These are phyloP conservation scores for Euphorbia celastroides DNA, from an alignment of 441 rosid species.

Conservation along the genomic window DNA sequence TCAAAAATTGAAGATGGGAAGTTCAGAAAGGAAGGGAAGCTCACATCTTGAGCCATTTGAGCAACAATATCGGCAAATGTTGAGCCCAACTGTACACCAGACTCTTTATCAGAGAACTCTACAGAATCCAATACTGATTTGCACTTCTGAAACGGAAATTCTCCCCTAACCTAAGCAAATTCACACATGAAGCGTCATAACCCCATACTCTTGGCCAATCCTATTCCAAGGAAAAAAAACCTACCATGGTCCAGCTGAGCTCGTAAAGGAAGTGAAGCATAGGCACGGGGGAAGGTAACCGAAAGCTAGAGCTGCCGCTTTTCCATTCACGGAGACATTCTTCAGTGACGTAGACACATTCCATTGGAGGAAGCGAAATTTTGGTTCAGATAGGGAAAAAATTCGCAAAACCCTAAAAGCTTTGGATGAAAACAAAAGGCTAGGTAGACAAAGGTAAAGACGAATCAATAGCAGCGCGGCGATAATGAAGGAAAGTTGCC, in stretches of 20 bases:
- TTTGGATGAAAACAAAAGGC: neutral
- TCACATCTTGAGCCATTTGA: constrained; percentile 94
- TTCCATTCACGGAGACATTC: constrained; percentile 79
- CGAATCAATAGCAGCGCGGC: constrained; percentile 5
- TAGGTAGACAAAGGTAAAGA: neutral
- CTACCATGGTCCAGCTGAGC: constrained; percentile 76
- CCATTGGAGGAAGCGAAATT: constrained; percentile 31
- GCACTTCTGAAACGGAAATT: constrained; percentile 83
- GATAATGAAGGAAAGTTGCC: neutral
- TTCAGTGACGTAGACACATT: constrained; percentile 66
- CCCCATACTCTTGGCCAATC: neutral
- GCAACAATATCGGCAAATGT: constrained; percentile 76
- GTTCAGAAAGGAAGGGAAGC: constrained; percentile 13
- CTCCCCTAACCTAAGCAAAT: constrained; percentile 74
- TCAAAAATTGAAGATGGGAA: neutral
- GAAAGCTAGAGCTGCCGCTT: constrained; percentile 54
- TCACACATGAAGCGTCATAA: constrained; percentile 18
- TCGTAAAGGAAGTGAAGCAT: constrained; percentile 92
- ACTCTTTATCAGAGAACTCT: constrained; percentile 48
- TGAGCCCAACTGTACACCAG: constrained; percentile 56
- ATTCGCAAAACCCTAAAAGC: neutral
- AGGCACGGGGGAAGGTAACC: constrained; percentile 56
- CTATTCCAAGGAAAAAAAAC: neutral
- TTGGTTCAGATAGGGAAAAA: constrained; percentile 6
- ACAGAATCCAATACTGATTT: constrained; percentile 64